Evolutionary conservation across 768 basidiomycete species (phyloP).

Genomic region (Pholiota microspora): DNA sequence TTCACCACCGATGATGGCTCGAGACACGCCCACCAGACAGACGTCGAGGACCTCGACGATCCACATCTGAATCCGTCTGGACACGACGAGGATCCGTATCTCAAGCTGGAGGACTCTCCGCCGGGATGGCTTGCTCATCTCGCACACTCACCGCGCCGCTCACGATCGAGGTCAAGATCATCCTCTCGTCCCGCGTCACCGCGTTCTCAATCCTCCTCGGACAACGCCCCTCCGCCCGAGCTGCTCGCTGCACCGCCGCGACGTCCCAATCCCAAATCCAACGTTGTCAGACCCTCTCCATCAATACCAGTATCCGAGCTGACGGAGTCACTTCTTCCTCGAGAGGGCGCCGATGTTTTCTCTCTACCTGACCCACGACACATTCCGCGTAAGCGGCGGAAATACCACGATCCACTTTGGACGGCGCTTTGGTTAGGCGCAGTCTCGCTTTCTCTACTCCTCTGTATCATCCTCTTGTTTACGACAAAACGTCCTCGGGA

Average conservation of each 20-base stretch:
- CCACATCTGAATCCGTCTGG: conserved; percentile 56
- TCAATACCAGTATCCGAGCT: conserved; percentile 63
- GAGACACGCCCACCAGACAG: conserved; percentile 18
- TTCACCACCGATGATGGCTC: conserved; percentile 75
- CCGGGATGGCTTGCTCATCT: conserved; percentile 76
- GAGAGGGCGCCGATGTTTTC: conserved; percentile 74
- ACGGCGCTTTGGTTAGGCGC: conserved; percentile 64
- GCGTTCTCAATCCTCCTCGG: conserved; percentile 14
- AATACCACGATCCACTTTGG: conserved; percentile 74
- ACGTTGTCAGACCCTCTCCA: conserved; percentile 46
- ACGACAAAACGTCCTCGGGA: conserved; percentile 44
- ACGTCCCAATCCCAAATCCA: conserved; percentile 31
- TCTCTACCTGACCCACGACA: conserved; percentile 76
- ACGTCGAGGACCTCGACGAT: conserved; percentile 74
- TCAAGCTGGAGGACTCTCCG: conserved; percentile 65
- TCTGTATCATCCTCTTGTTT: conserved; percentile 65
- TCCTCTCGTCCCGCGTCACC: conserved; percentile 33
- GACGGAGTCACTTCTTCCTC: conserved; percentile 77
- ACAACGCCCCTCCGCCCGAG: conserved; percentile 25
- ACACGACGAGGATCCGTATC: conserved; percentile 76
- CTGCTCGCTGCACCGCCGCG: conserved; percentile 31
- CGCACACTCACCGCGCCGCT: conserved; percentile 50
- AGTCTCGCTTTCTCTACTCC: conserved; percentile 58
- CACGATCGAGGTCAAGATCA: background rate
- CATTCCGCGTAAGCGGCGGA: conserved; percentile 59